Conservation (phyloP, 2,329 filamentous ascomycete species). For the Paradendryphiella salina region DNA sequence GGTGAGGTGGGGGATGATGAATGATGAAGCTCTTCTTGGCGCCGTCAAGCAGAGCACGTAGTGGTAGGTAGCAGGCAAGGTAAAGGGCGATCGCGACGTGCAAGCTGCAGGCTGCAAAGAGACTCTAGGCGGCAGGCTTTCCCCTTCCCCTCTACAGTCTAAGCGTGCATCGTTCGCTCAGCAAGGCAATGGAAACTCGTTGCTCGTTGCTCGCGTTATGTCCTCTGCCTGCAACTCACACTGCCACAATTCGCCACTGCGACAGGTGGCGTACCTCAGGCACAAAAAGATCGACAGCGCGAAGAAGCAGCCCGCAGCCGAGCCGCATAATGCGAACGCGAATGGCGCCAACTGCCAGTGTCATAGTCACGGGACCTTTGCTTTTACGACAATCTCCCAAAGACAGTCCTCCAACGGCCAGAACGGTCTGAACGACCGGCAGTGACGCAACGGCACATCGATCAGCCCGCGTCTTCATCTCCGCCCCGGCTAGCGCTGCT, state of each 20-base stretch:
- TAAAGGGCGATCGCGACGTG: background rate
- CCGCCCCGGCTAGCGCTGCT: conserved; percentile 11
- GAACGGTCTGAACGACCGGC: conserved; percentile 6
- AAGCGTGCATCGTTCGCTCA: conserved; percentile 10
- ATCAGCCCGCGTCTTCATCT: conserved; percentile 8
- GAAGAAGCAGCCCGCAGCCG: background rate
- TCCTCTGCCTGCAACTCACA: background rate
- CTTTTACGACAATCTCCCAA: background rate
- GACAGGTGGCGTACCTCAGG: conserved; percentile 1
- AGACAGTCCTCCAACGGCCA: conserved; percentile 8
- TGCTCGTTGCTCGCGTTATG: background rate
- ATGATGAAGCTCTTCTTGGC: conserved; percentile 14
- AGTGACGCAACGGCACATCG: conserved; percentile 13
- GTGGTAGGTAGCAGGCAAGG: conserved; percentile 1
- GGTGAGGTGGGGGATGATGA: conserved; percentile 13
- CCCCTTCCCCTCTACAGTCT: background rate
- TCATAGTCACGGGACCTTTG: conserved; percentile 2
- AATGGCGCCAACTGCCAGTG: background rate
- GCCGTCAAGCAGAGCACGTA: conserved; percentile 7
- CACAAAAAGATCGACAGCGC: background rate
- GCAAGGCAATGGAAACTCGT: conserved; percentile 28
- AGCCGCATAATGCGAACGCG: background rate
- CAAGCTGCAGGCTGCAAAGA: background rate
- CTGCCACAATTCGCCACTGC: conserved; percentile 5
- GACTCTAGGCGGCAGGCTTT: background rate